Conservation (phyloP, 1,284 basidiomycete genomes). For the Austroboletus novae-zelandiae region DNA sequence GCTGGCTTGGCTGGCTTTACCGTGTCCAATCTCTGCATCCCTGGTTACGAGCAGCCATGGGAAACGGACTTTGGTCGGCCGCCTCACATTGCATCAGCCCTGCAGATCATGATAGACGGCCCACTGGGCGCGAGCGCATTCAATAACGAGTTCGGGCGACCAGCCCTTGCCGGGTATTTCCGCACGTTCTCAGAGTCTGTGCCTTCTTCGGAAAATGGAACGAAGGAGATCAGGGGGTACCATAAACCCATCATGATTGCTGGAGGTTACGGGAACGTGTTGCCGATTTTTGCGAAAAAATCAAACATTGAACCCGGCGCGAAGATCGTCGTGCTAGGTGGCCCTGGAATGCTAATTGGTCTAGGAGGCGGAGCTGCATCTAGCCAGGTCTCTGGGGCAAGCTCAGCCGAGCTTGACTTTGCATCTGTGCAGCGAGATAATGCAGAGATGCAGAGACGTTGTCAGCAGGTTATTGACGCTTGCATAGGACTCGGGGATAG, state of each 20-base stretch:
- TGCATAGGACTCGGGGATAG: slow-evolving; percentile 67
- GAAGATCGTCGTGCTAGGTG: slow-evolving; percentile 93
- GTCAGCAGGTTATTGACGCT: slow-evolving; percentile 96
- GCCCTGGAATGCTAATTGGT: slow-evolving; percentile 95
- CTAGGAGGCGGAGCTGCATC: slow-evolving; percentile 96
- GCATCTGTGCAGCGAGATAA: slow-evolving; percentile 98
- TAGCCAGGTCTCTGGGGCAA: slow-evolving; percentile 86
- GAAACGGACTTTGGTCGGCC: slow-evolving; percentile 91
- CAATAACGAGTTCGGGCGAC: slow-evolving; percentile 98
- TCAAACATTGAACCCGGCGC: slow-evolving; percentile 72
- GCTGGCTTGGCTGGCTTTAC: slow-evolving; percentile 94
- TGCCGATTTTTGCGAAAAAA: slow-evolving; percentile 79
- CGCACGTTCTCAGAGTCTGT: slow-evolving; percentile 84
- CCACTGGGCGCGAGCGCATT: slow-evolving; percentile 94
- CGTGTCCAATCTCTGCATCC: slow-evolving; percentile 92
- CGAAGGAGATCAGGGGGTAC: slow-evolving; percentile 81
- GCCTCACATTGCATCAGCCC: slow-evolving; percentile 85
- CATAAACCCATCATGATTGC: slow-evolving; percentile 99
- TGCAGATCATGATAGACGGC: slow-evolving; percentile 98
- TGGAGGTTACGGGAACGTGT: slow-evolving; percentile 93
- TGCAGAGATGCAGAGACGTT: slow-evolving; percentile 96
- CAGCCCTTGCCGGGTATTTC: slow-evolving; percentile 84
- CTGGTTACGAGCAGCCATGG: slow-evolving; percentile 87
- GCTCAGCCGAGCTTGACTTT: slow-evolving; percentile 93
- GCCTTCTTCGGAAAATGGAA: slow-evolving; percentile 42